Conservation (phyloP, 257 asterid genomes). For the Lantana camara region DNA sequence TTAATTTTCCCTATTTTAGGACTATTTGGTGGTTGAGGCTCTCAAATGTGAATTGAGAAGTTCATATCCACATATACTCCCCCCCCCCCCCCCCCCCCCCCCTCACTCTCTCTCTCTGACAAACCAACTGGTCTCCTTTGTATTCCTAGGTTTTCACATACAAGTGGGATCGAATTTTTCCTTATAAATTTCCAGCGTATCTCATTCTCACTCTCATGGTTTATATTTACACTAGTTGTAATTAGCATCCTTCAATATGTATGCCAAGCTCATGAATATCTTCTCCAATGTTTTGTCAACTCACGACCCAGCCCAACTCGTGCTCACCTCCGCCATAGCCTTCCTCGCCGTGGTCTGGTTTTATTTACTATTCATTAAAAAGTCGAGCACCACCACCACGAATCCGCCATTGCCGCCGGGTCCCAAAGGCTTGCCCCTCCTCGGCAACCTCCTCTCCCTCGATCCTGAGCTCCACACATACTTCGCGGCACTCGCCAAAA, state of each 20-base stretch:
- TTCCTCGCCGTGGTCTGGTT: not conserved
- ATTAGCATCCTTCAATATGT: not conserved
- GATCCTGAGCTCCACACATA: constrained; percentile 71
- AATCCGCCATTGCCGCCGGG: constrained; percentile 46
- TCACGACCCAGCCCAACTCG: constrained; percentile 3
- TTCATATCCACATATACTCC: no score
- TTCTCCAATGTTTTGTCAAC: not conserved
- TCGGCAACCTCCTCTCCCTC: constrained; percentile 79
- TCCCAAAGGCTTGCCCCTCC: constrained; percentile 55
- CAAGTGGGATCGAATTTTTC: no score
- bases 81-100: no score
- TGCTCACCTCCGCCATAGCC: constrained; percentile 3
- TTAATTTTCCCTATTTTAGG: no score
- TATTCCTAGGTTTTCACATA: no score
- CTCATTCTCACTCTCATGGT: not conserved
- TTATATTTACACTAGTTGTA: not conserved
- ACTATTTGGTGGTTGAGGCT: no score
- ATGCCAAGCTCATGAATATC: not conserved
- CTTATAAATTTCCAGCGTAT: no score
- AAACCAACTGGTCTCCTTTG: no score
- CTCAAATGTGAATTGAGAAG: no score
- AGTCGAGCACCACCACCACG: not conserved
- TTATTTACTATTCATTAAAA: constrained; percentile 4
- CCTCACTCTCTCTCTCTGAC: no score
- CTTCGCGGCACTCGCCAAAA: constrained; percentile 46